Evolutionary conservation across 2,329 filamentous ascomycete genomes (phyloP).

Genomic region (Microdochium paspali): DNA sequence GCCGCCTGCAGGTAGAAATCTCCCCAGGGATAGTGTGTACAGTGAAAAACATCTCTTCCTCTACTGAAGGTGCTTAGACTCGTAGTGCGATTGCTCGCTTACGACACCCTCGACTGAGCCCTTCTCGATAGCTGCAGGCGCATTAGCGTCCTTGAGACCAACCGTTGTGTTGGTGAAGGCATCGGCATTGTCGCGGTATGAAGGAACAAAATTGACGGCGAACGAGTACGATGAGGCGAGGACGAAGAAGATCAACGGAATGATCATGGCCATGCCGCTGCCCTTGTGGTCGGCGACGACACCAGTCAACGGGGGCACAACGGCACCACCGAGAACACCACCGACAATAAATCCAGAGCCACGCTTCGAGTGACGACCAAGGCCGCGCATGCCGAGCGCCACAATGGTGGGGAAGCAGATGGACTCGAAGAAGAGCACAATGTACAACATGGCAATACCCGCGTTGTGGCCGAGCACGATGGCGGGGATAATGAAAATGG

Average conservation of each 20-base stretch:
- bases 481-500: conserved; percentile 49
- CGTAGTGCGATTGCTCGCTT: background rate
- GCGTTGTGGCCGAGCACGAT: conserved; percentile 35
- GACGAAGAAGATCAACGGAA: conserved; percentile 53
- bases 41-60: background rate
- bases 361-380: conserved; percentile 69
- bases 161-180: conserved; percentile 36
- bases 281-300: conserved; percentile 53
- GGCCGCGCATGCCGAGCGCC: conserved; percentile 64
- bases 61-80: background rate
- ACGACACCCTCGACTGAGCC: background rate
- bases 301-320: conserved; percentile 64
- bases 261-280: conserved; percentile 55
- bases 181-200: conserved; percentile 55
- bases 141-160: conserved; percentile 18
- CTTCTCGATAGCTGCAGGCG: background rate
- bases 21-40: too few relatives aligned
- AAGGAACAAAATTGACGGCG: conserved; percentile 56
- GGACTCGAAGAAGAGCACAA: conserved; percentile 70
- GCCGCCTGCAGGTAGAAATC: too few relatives aligned
- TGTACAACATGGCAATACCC: conserved; percentile 53
- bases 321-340: conserved; percentile 63
- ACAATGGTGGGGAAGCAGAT: conserved; percentile 78
- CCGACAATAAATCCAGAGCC: conserved; percentile 64
- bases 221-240: conserved; percentile 46